Evolutionary conservation across 768 basidiomycete genomes (phyloP).

Genomic region (Pilatotrama ljubarskyi): DNA sequence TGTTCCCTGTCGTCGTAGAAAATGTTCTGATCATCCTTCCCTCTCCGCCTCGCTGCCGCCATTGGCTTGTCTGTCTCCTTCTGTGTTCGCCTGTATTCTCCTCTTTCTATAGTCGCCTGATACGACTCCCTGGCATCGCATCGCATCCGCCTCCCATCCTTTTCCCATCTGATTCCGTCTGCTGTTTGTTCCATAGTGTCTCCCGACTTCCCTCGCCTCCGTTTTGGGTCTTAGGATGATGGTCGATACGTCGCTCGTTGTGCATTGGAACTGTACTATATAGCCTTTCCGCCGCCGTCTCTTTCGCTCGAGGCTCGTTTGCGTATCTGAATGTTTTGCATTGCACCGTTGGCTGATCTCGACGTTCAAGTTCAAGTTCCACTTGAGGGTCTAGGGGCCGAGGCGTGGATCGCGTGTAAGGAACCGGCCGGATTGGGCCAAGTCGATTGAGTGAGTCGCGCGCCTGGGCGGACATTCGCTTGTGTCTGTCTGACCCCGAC

Average conservation of each 20-base stretch:
- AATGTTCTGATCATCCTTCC: not conserved
- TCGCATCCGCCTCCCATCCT: not conserved
- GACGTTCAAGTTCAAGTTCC: not conserved
- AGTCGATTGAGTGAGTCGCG: not conserved
- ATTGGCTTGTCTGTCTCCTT: not conserved
- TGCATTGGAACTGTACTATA: slow-evolving; percentile 23
- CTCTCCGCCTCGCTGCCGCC: not conserved
- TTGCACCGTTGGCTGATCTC: not conserved
- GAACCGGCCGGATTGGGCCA: too few relatives aligned
- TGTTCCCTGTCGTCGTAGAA: slow-evolving; percentile 3
- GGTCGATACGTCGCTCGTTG: slow-evolving; percentile 10
- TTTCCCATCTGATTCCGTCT: not conserved
- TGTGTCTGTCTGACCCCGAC: too few relatives aligned
- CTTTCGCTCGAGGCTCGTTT: not conserved
- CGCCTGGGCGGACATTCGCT: too few relatives aligned
- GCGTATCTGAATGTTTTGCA: slow-evolving; percentile 1
- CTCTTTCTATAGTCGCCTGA: not conserved
- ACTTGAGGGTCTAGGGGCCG: too few relatives aligned
- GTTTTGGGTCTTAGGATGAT: slow-evolving; percentile 19
- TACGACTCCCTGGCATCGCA: slow-evolving; percentile 1
- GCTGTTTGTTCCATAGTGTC: not conserved
- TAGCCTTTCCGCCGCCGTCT: not conserved
- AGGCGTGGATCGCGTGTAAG: too few relatives aligned
- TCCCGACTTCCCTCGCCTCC: not conserved
- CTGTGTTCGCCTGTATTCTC: not conserved